phyloP scores from a whole-genome alignment of 2,329 filamentous ascomycete genomes.

The Diaporthe australafricana region DNA sequence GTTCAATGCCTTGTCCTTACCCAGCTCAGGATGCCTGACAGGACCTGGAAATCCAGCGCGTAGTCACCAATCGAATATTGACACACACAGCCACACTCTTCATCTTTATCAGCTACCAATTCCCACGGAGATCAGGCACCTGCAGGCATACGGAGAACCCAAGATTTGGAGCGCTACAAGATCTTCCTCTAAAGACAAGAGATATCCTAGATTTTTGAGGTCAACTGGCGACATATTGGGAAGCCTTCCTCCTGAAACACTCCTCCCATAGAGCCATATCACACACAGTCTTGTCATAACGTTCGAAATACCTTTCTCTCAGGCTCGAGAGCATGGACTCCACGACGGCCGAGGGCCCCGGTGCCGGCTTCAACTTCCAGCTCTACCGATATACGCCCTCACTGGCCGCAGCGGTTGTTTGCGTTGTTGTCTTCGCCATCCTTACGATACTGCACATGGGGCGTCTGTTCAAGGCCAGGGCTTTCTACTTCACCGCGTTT shows the following conservation, averaged over 20 bases:
- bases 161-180: not conserved
- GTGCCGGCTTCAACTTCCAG: not conserved
- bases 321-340: not conserved
- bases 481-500: slow-evolving; percentile 65
- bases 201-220: not conserved
- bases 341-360: not conserved
- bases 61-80: not conserved
- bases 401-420: slow-evolving; percentile 53
- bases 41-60: not conserved
- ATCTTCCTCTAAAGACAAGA: not conserved
- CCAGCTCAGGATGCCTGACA: not conserved
- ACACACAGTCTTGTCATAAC: too few species aligned
- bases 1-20: not conserved
- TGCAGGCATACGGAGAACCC: not conserved
- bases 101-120: not conserved
- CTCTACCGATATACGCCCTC: slow-evolving; percentile 60
- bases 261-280: not conserved
- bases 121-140: not conserved
- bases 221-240: too few species aligned
- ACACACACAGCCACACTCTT: not conserved
- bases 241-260: not conserved
- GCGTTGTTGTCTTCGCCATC: slow-evolving; percentile 53
- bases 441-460: slow-evolving; percentile 51
- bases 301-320: not conserved
- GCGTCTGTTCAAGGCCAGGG: slow-evolving; percentile 51